phyloP scores from a whole-genome alignment of 768 basidiomycete species.

The Leccinum longicurvipes region DNA sequence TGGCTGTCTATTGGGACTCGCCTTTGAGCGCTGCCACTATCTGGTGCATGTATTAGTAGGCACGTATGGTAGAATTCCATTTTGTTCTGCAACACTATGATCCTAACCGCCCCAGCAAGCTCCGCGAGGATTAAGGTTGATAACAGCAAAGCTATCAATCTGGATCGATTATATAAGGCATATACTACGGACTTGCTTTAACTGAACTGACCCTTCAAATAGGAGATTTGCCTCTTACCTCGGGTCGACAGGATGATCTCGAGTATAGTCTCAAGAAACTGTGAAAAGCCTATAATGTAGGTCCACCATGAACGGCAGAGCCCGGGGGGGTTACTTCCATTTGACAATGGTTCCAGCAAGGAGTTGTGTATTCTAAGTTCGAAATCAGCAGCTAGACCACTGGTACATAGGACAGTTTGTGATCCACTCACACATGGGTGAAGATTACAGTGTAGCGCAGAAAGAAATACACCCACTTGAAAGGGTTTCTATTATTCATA shows the following conservation, averaged over 20 bases:
- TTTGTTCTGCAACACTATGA: background rate
- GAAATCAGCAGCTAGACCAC: background rate
- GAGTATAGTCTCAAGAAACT: slow-evolving; percentile 10
- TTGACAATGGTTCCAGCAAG: slow-evolving; percentile 3
- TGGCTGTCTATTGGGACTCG: background rate
- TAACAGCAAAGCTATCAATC: slow-evolving; percentile 6
- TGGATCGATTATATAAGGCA: slow-evolving; percentile 20
- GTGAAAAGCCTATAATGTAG: slow-evolving; percentile 3
- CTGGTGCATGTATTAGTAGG: background rate
- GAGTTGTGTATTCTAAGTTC: slow-evolving; percentile 14
- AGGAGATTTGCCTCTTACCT: slow-evolving; percentile 2
- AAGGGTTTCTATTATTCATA: slow-evolving; percentile 17
- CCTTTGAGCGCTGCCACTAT: slow-evolving; percentile 2
- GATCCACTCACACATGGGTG: slow-evolving; percentile 18
- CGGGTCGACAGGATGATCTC: slow-evolving; percentile 18
- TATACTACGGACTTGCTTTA: slow-evolving; percentile 9
- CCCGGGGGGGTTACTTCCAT: slow-evolving; percentile 8
- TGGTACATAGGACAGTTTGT: background rate
- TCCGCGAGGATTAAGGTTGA: slow-evolving; percentile 5
- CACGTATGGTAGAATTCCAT: slow-evolving; percentile 2
- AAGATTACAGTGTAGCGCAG: slow-evolving; percentile 24
- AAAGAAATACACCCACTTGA: slow-evolving; percentile 32
- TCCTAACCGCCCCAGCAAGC: background rate
- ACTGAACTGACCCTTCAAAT: background rate
- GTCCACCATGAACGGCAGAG: slow-evolving; percentile 11